These are phyloP conservation scores for Penicillium cosmopolitanum DNA, from an alignment of 495 filamentous ascomycete species.

Conservation along the genomic window DNA sequence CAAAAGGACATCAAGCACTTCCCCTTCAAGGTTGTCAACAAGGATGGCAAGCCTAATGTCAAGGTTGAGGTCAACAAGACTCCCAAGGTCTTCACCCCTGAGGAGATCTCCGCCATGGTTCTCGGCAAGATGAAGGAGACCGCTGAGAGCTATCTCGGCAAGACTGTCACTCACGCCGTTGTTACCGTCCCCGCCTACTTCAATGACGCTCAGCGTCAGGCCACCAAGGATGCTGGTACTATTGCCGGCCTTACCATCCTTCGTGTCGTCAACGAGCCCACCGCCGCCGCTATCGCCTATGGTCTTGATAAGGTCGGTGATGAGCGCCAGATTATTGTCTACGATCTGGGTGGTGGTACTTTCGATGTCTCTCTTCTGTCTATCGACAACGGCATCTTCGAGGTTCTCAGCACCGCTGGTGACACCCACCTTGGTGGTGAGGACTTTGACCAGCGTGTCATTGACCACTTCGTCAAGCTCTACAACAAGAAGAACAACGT, in stretches of 20 bases:
- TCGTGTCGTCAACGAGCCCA: slow-evolving; percentile 96
- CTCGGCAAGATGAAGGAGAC: slow-evolving; percentile 94
- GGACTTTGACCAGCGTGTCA: slow-evolving; percentile 98
- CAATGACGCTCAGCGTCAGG: slow-evolving; percentile 97
- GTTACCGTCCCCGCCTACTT: slow-evolving; percentile 98
- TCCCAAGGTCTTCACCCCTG: slow-evolving; percentile 79
- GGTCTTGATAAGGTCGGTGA: slow-evolving; percentile 85
- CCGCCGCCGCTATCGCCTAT: slow-evolving; percentile 94
- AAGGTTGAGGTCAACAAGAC: slow-evolving; percentile 75
- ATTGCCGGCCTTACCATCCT: slow-evolving; percentile 94
- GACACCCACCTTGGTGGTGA: slow-evolving; percentile 99
- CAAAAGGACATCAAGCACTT: slow-evolving; percentile 88
- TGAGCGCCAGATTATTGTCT: slow-evolving; percentile 91
- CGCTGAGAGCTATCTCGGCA: slow-evolving; percentile 85
- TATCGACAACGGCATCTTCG: slow-evolving; percentile 96
- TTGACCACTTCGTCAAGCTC: slow-evolving; percentile 95
- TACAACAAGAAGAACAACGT: slow-evolving; percentile 99
- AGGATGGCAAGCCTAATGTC: slow-evolving; percentile 81
- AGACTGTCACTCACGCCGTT: slow-evolving; percentile 91
- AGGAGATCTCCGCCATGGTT: slow-evolving; percentile 82
- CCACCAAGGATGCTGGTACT: slow-evolving; percentile 96
- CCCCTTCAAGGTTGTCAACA: slow-evolving; percentile 82
- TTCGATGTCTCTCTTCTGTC: slow-evolving; percentile 99
- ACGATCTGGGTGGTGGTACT: slow-evolving; percentile 99
- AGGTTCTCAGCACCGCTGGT: slow-evolving; percentile 97